Conservation (phyloP, 768 basidiomycete species). For the Lentinula sp. region DNA sequence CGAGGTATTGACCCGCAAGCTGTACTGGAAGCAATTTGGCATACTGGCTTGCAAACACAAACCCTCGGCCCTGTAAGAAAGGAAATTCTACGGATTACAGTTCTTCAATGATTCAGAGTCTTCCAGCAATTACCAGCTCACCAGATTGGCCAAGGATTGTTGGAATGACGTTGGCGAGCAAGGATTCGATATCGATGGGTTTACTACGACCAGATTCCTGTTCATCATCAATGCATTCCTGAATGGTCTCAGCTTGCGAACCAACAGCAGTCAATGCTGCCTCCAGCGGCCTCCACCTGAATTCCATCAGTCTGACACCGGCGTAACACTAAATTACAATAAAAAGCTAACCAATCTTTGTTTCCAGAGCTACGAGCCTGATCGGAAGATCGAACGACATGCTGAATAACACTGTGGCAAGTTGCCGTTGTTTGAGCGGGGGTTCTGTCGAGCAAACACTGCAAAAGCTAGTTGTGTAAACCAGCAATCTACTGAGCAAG, state of each 20-base stretch:
- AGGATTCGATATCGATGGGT: constrained; percentile 69
- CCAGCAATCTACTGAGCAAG: neutral
- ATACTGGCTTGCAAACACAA: constrained; percentile 92
- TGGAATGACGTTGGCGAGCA: constrained; percentile 78
- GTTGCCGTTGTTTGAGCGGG: constrained; percentile 43
- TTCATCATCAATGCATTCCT: constrained; percentile 76
- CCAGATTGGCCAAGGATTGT: constrained; percentile 66
- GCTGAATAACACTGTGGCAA: constrained; percentile 49
- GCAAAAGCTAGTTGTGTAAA: neutral
- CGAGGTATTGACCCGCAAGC: constrained; percentile 80
- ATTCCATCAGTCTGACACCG: neutral
- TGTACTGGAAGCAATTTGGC: constrained; percentile 64
- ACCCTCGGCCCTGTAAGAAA: constrained; percentile 92
- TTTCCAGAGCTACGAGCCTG: constrained; percentile 47
- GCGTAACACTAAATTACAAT: neutral
- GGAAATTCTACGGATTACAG: constrained; percentile 54
- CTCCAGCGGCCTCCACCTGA: constrained; percentile 91
- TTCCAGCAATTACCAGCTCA: constrained; percentile 27
- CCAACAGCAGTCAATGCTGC: constrained; percentile 78
- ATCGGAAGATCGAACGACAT: constrained; percentile 53
- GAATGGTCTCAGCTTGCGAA: constrained; percentile 69
- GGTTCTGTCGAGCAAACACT: constrained; percentile 55
- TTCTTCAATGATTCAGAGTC: neutral
- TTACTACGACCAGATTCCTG: constrained; percentile 52
- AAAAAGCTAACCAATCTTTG: constrained; percentile 51